Evolutionary conservation across 208 protist genomes (phyloP).

Genomic region (Trypanosoma rangeli): DNA sequence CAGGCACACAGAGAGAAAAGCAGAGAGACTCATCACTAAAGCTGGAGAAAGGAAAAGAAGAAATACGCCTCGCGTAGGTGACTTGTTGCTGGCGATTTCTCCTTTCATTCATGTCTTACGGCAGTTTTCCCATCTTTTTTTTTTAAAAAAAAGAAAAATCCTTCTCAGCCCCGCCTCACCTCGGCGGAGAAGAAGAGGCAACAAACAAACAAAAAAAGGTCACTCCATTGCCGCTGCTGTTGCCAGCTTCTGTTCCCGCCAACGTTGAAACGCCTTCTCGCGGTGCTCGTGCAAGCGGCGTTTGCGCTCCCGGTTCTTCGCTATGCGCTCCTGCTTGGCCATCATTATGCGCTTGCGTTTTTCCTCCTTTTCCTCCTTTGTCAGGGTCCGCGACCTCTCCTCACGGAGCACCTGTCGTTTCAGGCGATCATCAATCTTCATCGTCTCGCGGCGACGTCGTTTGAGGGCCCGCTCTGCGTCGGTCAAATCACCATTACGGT

Average conservation of each 20-base stretch:
- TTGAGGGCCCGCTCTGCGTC: constrained; percentile 71
- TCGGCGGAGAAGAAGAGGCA: not conserved
- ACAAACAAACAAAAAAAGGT: not conserved
- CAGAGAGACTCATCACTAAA: constrained; percentile 4
- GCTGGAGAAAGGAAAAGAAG: constrained; percentile 5
- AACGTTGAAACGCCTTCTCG: constrained; percentile 75
- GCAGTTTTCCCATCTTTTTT: too few species aligned
- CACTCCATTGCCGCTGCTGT: constrained; percentile 24
- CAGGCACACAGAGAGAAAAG: not conserved
- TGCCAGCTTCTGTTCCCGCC: constrained; percentile 77
- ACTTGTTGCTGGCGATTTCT: too few species aligned
- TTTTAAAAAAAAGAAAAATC: too few species aligned
- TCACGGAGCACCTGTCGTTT: constrained; percentile 70
- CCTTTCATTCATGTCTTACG: too few species aligned
- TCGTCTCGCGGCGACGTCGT: constrained; percentile 67
- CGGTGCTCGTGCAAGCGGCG: constrained; percentile 67
- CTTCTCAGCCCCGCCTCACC: not conserved
- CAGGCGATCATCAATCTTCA: constrained; percentile 78
- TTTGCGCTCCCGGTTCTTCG: constrained; percentile 85
- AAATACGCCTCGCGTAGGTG: not conserved
- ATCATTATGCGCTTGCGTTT: constrained; percentile 73
- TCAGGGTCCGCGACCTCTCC: constrained; percentile 41
- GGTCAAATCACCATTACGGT: constrained; percentile 75
- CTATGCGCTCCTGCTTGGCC: constrained; percentile 88
- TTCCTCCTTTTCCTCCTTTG: constrained; percentile 84